Evolutionary conservation across 1,139 yeast genomes (phyloP), one percentile per base, ranked within the genome.

Genomic region (Taphrina betulina): DNA sequence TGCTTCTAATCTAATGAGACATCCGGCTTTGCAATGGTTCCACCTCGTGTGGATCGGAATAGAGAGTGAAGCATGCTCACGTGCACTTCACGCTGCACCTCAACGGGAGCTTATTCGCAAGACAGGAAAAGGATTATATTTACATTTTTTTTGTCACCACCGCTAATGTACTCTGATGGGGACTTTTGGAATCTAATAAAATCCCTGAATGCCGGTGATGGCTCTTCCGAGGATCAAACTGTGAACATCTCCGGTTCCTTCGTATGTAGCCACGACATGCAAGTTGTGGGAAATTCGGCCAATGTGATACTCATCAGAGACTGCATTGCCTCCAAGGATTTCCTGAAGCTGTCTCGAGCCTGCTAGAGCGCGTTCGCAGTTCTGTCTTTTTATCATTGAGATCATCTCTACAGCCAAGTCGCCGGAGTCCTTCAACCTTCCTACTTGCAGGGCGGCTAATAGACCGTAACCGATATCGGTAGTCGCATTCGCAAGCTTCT

Each of bases 211-310:
- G 2, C 77, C 77, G 7, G 77, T 74, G 37, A 72, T 71, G 33
- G 74, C 76, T 38, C 77, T 63, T 20, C 77, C 77, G 16, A 74
- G 65, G 37, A 72, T 72, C 45, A 73, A 65, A 4, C 71, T 75
- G 60, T 73, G 77, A 57, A 73, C 73, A 59, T 73, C 77, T 58
- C 74, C 69, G 60, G 74, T 77, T 34, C 77, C 77, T 64, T 73
- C 77, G 58, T 73, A 65, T 29, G 59, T 56, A 63, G 73, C 77
- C 14, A 72, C 76, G 5, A 73, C 75, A 65, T 70, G 73, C 58
- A 74, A 64, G 62, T 74, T 73, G 55, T 70, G 72, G 5, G 75
- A 73, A 56, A 74, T 72, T 54, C 77, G 66, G 14, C 73, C 75
- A 60, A 74, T 73, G 53, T 71, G 75, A 61, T 74, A 73, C 65